phyloP scores from a whole-genome alignment of 2,329 filamentous ascomycete species.

The Alternaria postmessia region DNA sequence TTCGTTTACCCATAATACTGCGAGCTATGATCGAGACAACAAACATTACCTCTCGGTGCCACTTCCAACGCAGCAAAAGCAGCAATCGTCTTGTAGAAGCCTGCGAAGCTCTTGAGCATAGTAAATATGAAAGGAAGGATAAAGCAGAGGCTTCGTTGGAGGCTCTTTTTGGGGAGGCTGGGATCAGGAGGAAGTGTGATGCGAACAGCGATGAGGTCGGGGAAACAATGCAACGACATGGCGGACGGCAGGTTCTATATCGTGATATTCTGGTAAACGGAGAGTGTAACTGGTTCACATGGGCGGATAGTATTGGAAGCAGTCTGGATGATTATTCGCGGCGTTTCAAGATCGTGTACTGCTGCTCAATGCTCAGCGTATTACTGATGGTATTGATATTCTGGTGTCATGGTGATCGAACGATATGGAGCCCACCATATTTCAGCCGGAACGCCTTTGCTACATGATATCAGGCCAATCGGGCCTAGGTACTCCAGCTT shows the following conservation, averaged over 20 bases:
- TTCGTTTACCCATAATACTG: not conserved
- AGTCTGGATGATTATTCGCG: not conserved
- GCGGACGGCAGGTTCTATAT: not conserved
- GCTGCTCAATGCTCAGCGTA: not conserved
- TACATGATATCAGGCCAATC: not conserved
- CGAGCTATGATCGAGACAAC: not conserved
- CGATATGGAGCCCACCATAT: not conserved
- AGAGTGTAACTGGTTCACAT: not conserved
- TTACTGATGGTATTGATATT: not conserved
- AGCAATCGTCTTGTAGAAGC: not conserved
- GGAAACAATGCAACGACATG: not conserved
- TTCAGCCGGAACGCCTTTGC: not conserved
- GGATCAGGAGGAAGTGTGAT: not conserved
- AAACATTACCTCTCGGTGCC: not conserved
- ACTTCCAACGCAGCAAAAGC: not conserved
- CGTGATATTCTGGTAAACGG: not conserved
- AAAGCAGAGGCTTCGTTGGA: not conserved
- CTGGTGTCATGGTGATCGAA: not conserved
- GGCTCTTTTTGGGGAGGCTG: not conserved
- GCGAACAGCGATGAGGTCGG: not conserved
- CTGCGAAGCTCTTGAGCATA: not conserved
- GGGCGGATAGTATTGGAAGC: not conserved
- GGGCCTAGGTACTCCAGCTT: not conserved
- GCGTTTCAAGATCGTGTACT: not conserved
- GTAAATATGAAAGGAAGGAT: not conserved